Percentiles rank a stretch among this genome's conserved stretches.
These are phyloP conservation scores for Lachancea quebecensis DNA, from an alignment of 805 yeast species.

Conservation along the genomic window DNA sequence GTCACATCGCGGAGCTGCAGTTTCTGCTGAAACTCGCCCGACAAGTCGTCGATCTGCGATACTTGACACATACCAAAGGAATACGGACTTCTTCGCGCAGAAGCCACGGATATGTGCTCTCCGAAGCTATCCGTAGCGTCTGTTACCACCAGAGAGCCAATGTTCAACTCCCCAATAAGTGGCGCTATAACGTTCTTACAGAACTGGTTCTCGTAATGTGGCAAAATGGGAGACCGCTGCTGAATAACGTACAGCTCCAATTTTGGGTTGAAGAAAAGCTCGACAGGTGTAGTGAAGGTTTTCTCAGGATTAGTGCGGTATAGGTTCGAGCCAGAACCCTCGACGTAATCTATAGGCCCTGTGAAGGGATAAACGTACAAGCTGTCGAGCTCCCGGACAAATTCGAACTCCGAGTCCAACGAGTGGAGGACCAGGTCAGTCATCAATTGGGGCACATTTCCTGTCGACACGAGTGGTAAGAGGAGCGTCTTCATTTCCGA, in stretches of 20 bases:
- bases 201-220: slow-evolving; percentile 48
- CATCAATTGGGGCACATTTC: slow-evolving; percentile 83
- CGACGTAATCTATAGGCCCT: slow-evolving; percentile 60
- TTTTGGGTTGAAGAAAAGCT: slow-evolving; percentile 45
- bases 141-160: slow-evolving; percentile 39
- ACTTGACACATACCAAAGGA: slow-evolving; percentile 24
- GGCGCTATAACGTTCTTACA: slow-evolving; percentile 45
- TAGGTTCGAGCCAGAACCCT: slow-evolving; percentile 12
- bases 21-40: slow-evolving; percentile 17
- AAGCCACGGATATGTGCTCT: slow-evolving; percentile 5
- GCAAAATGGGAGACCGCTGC: slow-evolving; percentile 78
- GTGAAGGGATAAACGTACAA: slow-evolving; percentile 70
- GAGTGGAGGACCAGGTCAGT: slow-evolving; percentile 63
- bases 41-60: slow-evolving; percentile 18
- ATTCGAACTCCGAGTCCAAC: slow-evolving; percentile 41
- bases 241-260: slow-evolving; percentile 55
- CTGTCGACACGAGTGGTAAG: slow-evolving; percentile 77
- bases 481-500: slow-evolving; percentile 40
- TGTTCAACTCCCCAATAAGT: slow-evolving; percentile 37
- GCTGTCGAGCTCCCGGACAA: slow-evolving; percentile 53
- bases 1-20: slow-evolving; percentile 16
- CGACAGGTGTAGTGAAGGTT: slow-evolving; percentile 53
- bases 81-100: slow-evolving; percentile 4
- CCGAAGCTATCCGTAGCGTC: slow-evolving; percentile 65
- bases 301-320: slow-evolving; percentile 13